Evolutionary conservation across 306 rosid species (phyloP).

Genomic region (Quercus berberidifolia): DNA sequence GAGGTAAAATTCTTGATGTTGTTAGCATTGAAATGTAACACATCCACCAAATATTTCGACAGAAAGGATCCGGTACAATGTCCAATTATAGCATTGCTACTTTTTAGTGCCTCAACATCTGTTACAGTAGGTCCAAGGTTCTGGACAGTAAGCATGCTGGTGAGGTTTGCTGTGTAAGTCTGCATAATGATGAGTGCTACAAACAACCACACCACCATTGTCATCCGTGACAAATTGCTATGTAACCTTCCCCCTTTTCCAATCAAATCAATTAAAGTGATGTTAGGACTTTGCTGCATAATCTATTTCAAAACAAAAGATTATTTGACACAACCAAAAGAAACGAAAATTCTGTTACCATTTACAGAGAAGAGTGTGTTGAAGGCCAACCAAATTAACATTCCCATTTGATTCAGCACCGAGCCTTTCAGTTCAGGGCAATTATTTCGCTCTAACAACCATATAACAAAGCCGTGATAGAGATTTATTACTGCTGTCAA

Average conservation of each 20-base stretch:
- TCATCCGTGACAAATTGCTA: constrained; percentile 41
- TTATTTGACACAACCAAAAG: too few relatives aligned
- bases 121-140: constrained; percentile 36
- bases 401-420: constrained; percentile 35
- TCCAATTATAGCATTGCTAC: constrained; percentile 34
- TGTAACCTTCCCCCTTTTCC: constrained; percentile 32
- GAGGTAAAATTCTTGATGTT: constrained; percentile 24
- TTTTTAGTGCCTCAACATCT: constrained; percentile 23
- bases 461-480: constrained; percentile 46
- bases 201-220: constrained; percentile 53
- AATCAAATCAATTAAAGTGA: not conserved
- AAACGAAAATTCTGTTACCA: constrained; percentile 24
- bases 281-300: not conserved
- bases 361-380: constrained; percentile 33
- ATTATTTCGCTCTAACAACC: constrained; percentile 43
- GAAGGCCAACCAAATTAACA: constrained; percentile 38
- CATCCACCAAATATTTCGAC: constrained; percentile 21
- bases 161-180: constrained; percentile 45
- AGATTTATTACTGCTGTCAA: constrained; percentile 16
- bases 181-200: constrained; percentile 46
- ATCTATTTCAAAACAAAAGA: not conserved
- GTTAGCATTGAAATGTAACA: not conserved
- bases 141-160: constrained; percentile 47
- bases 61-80: constrained; percentile 36
- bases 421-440: constrained; percentile 31